Conservation (phyloP, 2,329 filamentous ascomycete species). For the Amphichorda felina region DNA sequence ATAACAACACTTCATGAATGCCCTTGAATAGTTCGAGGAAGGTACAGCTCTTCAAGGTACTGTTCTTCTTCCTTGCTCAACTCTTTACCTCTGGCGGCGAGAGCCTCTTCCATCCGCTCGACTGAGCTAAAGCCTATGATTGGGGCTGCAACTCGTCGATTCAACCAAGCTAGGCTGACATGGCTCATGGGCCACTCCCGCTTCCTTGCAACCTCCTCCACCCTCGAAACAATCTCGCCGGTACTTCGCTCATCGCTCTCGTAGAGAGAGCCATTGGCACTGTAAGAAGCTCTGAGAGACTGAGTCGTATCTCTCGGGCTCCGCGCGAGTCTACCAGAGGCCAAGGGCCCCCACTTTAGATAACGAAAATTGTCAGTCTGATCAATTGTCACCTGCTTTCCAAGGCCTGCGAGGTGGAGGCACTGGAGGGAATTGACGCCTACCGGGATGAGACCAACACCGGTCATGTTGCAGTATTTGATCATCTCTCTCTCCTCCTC, state of each 20-base stretch:
- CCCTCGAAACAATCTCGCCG: slow-evolving; percentile 12
- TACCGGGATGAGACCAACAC: slow-evolving; percentile 25
- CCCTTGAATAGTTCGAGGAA: slow-evolving; percentile 34
- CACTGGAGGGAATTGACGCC: slow-evolving; percentile 7
- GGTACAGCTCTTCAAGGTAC: slow-evolving; percentile 50
- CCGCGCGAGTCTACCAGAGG: slow-evolving; percentile 8
- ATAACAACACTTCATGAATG: slow-evolving; percentile 10
- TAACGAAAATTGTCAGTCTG: background rate
- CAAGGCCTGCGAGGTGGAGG: no score
- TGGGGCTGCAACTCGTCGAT: slow-evolving; percentile 35
- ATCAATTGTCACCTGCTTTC: no score
- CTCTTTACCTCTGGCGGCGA: slow-evolving; percentile 28
- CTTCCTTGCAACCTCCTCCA: slow-evolving; percentile 43
- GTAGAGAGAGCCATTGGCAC: background rate
- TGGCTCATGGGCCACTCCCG: slow-evolving; percentile 47
- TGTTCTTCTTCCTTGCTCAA: slow-evolving; percentile 45
- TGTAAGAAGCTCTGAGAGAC: background rate
- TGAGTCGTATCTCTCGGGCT: background rate
- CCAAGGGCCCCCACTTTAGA: slow-evolving; percentile 7
- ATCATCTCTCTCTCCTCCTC: slow-evolving; percentile 41
- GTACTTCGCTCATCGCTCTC: background rate
- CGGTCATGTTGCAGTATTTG: slow-evolving; percentile 25
- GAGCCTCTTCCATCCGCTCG: slow-evolving; percentile 47
- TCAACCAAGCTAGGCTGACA: slow-evolving; percentile 52
- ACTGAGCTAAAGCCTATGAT: slow-evolving; percentile 49